Percentiles rank a stretch among this genome's conserved stretches.
phyloP scores from a whole-genome alignment of 805 yeast species.

The Pichia ethanolica region DNA sequence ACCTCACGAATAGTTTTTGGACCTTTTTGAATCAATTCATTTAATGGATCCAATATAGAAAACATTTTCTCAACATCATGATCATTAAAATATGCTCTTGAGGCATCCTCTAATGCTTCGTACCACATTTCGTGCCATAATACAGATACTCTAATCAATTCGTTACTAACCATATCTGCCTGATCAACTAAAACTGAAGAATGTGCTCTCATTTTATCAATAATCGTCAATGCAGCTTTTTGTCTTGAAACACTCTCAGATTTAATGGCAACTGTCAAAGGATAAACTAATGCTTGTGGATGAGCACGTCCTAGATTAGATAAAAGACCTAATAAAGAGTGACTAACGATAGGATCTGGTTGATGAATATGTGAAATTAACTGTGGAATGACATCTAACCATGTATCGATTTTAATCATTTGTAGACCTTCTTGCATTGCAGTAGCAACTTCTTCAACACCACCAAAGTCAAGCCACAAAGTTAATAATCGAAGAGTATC shows the following conservation, averaged over 20 bases:
- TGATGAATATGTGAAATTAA: conserved; percentile 94
- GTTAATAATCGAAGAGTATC: conserved; percentile 87
- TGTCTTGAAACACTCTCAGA: conserved; percentile 87
- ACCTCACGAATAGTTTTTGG: conserved; percentile 91
- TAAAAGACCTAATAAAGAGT: conserved; percentile 68
- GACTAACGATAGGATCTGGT: conserved; percentile 78
- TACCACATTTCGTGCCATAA: conserved; percentile 98
- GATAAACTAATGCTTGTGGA: conserved; percentile 95
- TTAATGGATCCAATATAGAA: conserved; percentile 82
- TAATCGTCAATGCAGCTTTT: conserved; percentile 83
- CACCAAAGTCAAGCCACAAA: conserved; percentile 95
- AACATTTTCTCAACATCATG: conserved; percentile 94
- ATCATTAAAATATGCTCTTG: conserved; percentile 86
- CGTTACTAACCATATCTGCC: conserved; percentile 89
- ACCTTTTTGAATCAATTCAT: conserved; percentile 73
- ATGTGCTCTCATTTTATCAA: conserved; percentile 87
- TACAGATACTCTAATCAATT: conserved; percentile 89
- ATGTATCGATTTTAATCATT: conserved; percentile 82
- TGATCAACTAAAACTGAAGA: conserved; percentile 82
- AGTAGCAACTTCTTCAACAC: conserved; percentile 80
- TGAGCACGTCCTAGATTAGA: conserved; percentile 90
- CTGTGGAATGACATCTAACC: conserved; percentile 96
- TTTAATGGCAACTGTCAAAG: conserved; percentile 91
- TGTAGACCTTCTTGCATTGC: conserved; percentile 88
- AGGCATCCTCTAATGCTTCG: conserved; percentile 95